Percentiles rank a stretch among this genome's conserved stretches.
phyloP scores from a whole-genome alignment of 305 asterid species.

The Rubia peregrina region DNA sequence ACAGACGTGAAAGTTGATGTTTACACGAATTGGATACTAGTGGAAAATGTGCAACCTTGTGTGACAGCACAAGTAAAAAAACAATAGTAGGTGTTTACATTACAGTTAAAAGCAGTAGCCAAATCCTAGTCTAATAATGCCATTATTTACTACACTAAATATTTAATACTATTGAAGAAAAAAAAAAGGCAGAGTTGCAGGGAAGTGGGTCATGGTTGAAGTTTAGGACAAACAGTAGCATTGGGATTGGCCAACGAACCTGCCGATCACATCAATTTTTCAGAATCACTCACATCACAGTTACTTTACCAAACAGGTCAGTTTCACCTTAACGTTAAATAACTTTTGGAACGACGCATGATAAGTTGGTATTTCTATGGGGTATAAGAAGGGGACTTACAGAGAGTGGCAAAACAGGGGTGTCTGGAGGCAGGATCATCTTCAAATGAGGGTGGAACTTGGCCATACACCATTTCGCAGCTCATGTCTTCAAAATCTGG shows the following conservation, averaged over 20 bases:
- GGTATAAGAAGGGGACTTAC: slow-evolving; percentile 14
- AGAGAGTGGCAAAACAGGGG: slow-evolving; percentile 54
- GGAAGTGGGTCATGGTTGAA: slow-evolving; percentile 32
- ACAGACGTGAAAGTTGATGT: neutral
- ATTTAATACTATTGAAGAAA: no score
- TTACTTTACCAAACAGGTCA: no score
- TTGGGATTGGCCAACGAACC: slow-evolving; percentile 67
- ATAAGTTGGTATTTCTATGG: neutral
- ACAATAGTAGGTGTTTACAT: neutral
- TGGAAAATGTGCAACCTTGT: neutral
- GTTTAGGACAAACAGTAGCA: slow-evolving; percentile 49
- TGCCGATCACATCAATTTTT: slow-evolving; percentile 20
- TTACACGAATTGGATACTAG: neutral
- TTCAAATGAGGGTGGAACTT: slow-evolving; percentile 65
- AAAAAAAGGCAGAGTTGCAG: no score
- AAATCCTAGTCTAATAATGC: neutral
- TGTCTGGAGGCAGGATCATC: slow-evolving; percentile 74
- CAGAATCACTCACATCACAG: no score
- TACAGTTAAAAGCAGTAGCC: neutral
- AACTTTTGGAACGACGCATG: no score
- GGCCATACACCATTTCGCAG: slow-evolving; percentile 89
- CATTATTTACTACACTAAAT: neutral
- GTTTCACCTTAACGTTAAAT: no score
- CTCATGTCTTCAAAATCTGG: slow-evolving; percentile 97
- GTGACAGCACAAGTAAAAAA: neutral